Evolutionary conservation across 129 eudicot species (phyloP).

Genomic region (Smallanthus sonchifolius): DNA sequence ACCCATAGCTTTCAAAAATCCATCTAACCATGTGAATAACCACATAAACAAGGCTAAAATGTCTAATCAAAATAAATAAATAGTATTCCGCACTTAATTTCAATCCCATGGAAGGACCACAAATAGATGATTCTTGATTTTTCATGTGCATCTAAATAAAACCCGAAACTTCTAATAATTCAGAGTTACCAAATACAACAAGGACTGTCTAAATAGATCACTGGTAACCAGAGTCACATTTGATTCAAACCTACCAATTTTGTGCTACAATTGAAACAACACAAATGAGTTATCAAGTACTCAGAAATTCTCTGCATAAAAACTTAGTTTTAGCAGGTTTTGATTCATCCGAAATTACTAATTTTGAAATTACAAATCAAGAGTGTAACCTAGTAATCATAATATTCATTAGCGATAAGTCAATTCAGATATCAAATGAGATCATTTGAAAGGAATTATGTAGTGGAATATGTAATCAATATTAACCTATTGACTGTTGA

Average conservation of each 20-base stretch:
- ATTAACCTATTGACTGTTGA: neutral
- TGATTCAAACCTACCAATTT: neutral
- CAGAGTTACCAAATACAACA: neutral
- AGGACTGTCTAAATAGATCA: neutral
- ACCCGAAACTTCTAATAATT: neutral
- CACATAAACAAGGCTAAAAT: conserved; percentile 5
- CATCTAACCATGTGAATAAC: conserved; percentile 3
- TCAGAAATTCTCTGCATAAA: neutral
- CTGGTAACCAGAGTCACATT: neutral
- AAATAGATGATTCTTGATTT: conserved; percentile 17
- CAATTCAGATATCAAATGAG: neutral
- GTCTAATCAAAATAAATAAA: conserved; percentile 15
- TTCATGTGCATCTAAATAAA: conserved; percentile 16
- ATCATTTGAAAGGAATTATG: neutral
- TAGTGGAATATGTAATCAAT: neutral
- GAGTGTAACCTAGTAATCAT: neutral
- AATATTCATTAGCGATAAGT: neutral
- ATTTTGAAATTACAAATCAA: neutral
- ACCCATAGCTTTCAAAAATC: conserved; percentile 6
- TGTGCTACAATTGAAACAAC: neutral
- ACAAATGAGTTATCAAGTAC: neutral
- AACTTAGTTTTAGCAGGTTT: neutral
- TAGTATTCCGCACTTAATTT: neutral
- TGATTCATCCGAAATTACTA: neutral
- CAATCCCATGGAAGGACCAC: conserved; percentile 22